Conservation (phyloP, 2,329 filamentous ascomycete species). For the Colletotrichum theobromicola region DNA sequence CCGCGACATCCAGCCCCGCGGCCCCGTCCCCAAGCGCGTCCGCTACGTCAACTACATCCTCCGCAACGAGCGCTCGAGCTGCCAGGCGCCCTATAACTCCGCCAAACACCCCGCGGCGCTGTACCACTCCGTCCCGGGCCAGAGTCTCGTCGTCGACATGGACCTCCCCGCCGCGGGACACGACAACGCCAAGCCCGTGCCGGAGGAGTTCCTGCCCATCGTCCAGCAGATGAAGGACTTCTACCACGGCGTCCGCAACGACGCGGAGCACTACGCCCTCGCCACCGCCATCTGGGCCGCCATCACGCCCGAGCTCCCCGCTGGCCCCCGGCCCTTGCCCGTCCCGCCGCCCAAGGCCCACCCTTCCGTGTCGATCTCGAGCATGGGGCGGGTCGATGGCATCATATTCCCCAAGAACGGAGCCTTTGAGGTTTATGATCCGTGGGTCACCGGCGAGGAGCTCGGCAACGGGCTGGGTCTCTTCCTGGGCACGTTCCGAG, state of each 20-base stretch:
- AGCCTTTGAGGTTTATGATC: conserved; percentile 32
- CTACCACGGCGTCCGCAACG: conserved; percentile 33
- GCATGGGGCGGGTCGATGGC: conserved; percentile 38
- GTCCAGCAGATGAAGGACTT: conserved; percentile 30
- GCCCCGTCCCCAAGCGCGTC: not conserved
- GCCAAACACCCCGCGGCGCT: conserved; percentile 28
- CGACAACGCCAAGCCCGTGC: not conserved
- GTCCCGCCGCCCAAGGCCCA: conserved; percentile 30
- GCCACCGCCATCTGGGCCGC: conserved; percentile 27
- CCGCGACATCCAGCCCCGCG: conserved; percentile 28
- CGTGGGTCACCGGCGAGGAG: conserved; percentile 52
- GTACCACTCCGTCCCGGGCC: conserved; percentile 35
- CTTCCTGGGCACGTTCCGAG: conserved; percentile 44
- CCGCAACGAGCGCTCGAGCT: conserved; percentile 33
- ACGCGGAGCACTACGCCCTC: conserved; percentile 32
- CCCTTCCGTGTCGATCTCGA: conserved; percentile 36
- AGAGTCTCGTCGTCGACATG: conserved; percentile 31
- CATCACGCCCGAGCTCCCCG: conserved; percentile 15
- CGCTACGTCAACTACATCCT: conserved; percentile 36
- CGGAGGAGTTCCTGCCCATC: conserved; percentile 27
- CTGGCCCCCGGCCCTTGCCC: not conserved
- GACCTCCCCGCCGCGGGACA: not conserved
- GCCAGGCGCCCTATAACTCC: conserved; percentile 26
- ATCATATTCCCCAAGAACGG: conserved; percentile 33
- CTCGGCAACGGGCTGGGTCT: conserved; percentile 41